Conservation (phyloP, 83 land plant species). For the Thuja plicata region DNA sequence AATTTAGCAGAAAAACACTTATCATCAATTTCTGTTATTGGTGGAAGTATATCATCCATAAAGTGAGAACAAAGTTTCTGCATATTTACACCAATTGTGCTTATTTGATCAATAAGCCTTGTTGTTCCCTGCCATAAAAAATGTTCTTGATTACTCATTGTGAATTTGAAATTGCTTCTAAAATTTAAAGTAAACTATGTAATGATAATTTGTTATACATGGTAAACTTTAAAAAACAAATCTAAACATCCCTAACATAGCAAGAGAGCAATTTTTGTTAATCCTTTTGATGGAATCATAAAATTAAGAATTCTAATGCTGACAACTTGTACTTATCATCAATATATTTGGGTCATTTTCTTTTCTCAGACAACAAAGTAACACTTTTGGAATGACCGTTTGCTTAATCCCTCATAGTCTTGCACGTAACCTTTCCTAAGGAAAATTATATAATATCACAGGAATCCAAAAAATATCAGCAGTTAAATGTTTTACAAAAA, state of each 20-base stretch:
- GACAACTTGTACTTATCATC: background rate
- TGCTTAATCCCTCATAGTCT: background rate
- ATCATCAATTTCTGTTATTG: conserved; percentile 3
- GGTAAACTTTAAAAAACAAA: background rate
- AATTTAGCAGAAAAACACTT: background rate
- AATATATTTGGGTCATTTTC: background rate
- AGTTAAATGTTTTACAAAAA: background rate
- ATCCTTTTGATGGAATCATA: conserved; percentile 16
- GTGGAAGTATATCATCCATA: conserved; percentile 21
- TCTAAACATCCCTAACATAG: background rate
- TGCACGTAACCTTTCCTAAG: background rate
- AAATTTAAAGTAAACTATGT: background rate
- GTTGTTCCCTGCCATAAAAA: conserved; percentile 20
- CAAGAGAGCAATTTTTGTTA: background rate
- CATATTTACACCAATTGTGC: conserved; percentile 18
- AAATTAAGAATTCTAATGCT: background rate
- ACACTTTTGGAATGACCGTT: background rate
- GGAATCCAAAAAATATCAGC: background rate
- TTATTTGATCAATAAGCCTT: conserved; percentile 21
- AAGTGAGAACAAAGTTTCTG: conserved; percentile 23
- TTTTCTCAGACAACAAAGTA: background rate
- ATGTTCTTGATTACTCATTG: background rate
- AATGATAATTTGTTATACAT: background rate
- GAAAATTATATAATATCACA: background rate
- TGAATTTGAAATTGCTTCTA: background rate